Conservation (phyloP, 2,329 filamentous ascomycete genomes). For the Hansfordia pulvinata region DNA sequence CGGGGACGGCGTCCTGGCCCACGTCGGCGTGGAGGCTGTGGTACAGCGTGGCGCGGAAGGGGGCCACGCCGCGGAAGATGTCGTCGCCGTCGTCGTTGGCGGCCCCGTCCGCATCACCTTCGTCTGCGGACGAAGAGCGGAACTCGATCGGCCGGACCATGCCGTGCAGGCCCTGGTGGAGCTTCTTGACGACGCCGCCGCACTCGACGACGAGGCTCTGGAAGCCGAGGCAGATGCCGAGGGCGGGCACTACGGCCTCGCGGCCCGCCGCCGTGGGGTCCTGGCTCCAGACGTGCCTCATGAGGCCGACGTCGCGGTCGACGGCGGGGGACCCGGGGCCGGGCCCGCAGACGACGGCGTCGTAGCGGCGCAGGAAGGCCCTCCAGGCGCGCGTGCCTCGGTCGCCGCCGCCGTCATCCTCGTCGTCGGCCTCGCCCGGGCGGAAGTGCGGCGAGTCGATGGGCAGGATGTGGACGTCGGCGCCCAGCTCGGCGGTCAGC, state of each 20-base stretch:
- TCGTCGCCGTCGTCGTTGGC: slow-evolving; percentile 33
- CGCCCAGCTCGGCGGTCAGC: slow-evolving; percentile 54
- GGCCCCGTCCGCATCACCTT: too few relatives aligned
- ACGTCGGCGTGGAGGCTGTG: slow-evolving; percentile 49
- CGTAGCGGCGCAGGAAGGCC: slow-evolving; percentile 44
- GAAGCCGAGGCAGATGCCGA: slow-evolving; percentile 84
- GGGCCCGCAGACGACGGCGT: slow-evolving; percentile 81
- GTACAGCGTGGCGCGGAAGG: slow-evolving; percentile 63
- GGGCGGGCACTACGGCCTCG: slow-evolving; percentile 68
- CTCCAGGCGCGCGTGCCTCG: slow-evolving; percentile 10
- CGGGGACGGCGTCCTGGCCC: slow-evolving; percentile 27
- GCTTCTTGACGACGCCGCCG: slow-evolving; percentile 50
- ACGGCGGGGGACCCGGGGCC: slow-evolving; percentile 72
- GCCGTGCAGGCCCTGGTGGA: slow-evolving; percentile 68
- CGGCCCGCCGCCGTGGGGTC: slow-evolving; percentile 17
- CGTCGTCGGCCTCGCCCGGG: slow-evolving; percentile 26
- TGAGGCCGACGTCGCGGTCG: slow-evolving; percentile 68
- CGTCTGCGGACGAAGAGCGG: too few relatives aligned
- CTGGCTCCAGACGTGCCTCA: slow-evolving; percentile 55
- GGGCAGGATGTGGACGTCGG: slow-evolving; percentile 55
- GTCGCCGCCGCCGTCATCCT: slow-evolving; percentile 11
- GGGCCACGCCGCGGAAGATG: slow-evolving; percentile 49
- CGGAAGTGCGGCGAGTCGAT: slow-evolving; percentile 50
- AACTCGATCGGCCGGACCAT: slow-evolving; percentile 61
- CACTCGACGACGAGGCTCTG: slow-evolving; percentile 64